Evolutionary conservation across 805 yeast genomes (phyloP).

Genomic region (Maudiozyma serrabonitensis): DNA sequence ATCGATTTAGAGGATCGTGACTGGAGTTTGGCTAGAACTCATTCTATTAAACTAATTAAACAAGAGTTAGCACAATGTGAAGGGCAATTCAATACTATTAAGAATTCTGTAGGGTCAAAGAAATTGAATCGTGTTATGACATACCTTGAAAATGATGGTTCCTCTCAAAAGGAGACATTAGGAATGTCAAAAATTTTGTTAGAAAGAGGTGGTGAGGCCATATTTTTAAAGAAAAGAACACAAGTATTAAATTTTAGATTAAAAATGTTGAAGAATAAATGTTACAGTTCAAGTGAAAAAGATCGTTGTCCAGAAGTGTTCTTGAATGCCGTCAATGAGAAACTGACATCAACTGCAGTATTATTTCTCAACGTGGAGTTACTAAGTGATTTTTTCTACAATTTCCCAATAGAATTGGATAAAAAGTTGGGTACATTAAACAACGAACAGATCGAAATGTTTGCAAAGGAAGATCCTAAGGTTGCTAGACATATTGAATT

Average conservation of each 20-base stretch:
- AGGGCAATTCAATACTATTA: conserved; percentile 46
- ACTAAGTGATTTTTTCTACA: conserved; percentile 88
- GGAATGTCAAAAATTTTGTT: conserved; percentile 76
- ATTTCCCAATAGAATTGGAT: conserved; percentile 91
- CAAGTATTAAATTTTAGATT: conserved; percentile 64
- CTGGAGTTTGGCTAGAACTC: conserved; percentile 77
- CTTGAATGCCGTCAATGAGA: conserved; percentile 83
- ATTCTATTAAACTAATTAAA: conserved; percentile 57
- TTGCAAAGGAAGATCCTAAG: conserved; percentile 92
- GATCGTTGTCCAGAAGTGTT: conserved; percentile 92
- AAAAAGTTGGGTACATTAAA: conserved; percentile 51
- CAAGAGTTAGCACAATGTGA: conserved; percentile 85
- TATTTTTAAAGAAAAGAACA: conserved; percentile 66
- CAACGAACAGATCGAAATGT: conserved; percentile 69
- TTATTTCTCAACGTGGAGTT: conserved; percentile 88
- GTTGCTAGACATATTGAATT: conserved; percentile 83
- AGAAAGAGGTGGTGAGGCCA: conserved; percentile 73
- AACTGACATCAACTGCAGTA: conserved; percentile 87
- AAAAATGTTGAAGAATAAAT: conserved; percentile 61
- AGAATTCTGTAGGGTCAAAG: conserved; percentile 68
- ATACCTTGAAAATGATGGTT: conserved; percentile 39
- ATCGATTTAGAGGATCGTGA: conserved; percentile 94
- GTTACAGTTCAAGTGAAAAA: conserved; percentile 70
- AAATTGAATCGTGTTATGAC: conserved; percentile 77
- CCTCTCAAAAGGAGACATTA: conserved; percentile 43